phyloP scores from a whole-genome alignment of 495 filamentous ascomycete species.

The Astrocystis sublimbata region DNA sequence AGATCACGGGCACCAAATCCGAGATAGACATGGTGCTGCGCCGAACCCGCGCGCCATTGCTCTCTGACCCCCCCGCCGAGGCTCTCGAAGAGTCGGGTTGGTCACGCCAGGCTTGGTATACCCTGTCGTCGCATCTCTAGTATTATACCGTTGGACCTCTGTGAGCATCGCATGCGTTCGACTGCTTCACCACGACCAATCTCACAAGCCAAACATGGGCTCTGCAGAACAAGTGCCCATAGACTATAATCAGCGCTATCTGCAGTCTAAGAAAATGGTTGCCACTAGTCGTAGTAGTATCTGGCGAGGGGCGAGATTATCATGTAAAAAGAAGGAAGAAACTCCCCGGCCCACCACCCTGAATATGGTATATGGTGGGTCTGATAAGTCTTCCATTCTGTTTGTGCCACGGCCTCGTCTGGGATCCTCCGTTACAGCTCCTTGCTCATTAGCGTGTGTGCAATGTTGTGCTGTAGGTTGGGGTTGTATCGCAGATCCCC shows the following conservation, averaged over 20 bases:
- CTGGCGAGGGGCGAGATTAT: too few relatives aligned
- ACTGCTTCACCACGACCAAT: too few relatives aligned
- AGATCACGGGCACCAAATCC: neutral
- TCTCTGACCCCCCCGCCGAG: slow-evolving; percentile 4
- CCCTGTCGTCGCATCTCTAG: too few relatives aligned
- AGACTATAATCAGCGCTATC: slow-evolving; percentile 10
- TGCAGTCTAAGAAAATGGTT: neutral
- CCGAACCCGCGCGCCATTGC: too few relatives aligned
- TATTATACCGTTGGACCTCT: too few relatives aligned
- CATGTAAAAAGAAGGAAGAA: too few relatives aligned
- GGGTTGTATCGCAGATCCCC: slow-evolving; percentile 1
- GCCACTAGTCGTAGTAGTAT: neutral
- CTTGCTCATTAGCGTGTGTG: slow-evolving; percentile 4
- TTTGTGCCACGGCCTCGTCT: too few relatives aligned
- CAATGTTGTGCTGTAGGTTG: neutral
- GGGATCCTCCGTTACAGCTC: neutral
- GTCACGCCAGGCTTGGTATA: neutral
- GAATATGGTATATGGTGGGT: too few relatives aligned
- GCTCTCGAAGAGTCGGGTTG: neutral
- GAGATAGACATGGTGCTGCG: neutral
- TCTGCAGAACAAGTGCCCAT: neutral
- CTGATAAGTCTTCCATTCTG: too few relatives aligned
- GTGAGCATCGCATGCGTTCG: too few relatives aligned
- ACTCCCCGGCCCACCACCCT: too few relatives aligned
- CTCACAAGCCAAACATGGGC: neutral